Evolutionary conservation across 23 red algal genomes (phyloP).

Genomic region (Gracilaria caudata): DNA sequence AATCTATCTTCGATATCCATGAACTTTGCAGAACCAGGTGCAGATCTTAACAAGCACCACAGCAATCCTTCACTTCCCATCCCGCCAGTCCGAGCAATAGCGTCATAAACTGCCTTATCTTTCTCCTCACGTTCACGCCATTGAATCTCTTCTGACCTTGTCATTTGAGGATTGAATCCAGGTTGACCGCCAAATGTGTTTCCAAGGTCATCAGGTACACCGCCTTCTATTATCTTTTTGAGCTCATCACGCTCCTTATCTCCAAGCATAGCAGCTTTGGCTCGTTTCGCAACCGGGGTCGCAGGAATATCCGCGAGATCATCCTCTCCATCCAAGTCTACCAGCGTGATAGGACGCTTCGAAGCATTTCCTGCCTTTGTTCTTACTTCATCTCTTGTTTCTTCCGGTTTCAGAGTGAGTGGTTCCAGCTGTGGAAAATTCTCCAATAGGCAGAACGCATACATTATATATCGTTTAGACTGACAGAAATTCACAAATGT

Average conservation of each 20-base stretch:
- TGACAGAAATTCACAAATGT: conserved; percentile 35
- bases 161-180: conserved; percentile 4
- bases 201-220: conserved; percentile 15
- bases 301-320: not conserved
- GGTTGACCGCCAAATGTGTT: conserved; percentile 6
- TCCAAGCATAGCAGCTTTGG: conserved; percentile 24
- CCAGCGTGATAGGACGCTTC: not conserved
- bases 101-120: conserved; percentile 17
- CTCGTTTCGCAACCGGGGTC: conserved; percentile 8
- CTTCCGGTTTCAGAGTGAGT: conserved; percentile 4
- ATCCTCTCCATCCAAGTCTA: conserved; percentile 15
- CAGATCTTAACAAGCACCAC: conserved; percentile 20
- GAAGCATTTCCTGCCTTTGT: not conserved
- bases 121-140: conserved; percentile 29
- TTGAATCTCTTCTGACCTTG: conserved; percentile 29
- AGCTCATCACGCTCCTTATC: conserved; percentile 35
- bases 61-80: conserved; percentile 20
- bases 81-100: conserved; percentile 17
- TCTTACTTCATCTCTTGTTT: not conserved
- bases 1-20: conserved; percentile 17
- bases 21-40: conserved; percentile 9
- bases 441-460: conserved; percentile 55
- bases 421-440: conserved; percentile 36
- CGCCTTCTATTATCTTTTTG: conserved; percentile 19
- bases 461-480: conserved; percentile 26